These are phyloP conservation scores for Corymbia citriodora DNA, from an alignment of 441 rosid genomes.

Conservation along the genomic window DNA sequence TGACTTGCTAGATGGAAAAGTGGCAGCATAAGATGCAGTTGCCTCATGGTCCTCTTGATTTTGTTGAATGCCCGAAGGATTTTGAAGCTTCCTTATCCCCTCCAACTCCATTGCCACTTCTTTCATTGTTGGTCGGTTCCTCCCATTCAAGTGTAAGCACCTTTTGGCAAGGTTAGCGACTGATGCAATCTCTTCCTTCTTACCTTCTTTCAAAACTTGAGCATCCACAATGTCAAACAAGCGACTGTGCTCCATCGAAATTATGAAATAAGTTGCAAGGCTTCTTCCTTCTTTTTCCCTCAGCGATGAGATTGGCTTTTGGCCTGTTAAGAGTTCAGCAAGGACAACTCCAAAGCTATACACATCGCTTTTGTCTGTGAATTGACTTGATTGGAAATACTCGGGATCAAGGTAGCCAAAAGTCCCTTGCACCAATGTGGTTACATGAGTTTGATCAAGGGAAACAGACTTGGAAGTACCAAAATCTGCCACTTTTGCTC, in stretches of 20 bases:
- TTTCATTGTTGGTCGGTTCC: too few species aligned
- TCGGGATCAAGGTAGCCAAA: not conserved
- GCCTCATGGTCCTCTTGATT: not conserved
- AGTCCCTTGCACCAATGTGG: not conserved
- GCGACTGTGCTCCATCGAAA: not conserved
- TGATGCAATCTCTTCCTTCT: too few species aligned
- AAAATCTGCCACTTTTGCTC: not conserved
- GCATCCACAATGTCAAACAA: not conserved
- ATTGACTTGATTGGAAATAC: not conserved
- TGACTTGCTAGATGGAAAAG: not conserved
- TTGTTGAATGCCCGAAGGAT: too few species aligned
- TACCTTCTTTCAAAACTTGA: not conserved
- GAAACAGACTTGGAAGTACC: not conserved
- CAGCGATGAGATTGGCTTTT: not conserved
- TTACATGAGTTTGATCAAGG: not conserved
- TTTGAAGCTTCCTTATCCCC: too few species aligned
- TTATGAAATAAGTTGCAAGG: not conserved
- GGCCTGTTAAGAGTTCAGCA: not conserved
- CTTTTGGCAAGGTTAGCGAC: too few species aligned
- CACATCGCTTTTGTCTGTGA: not conserved
- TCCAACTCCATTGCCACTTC: too few species aligned
- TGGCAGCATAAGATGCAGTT: too few species aligned
- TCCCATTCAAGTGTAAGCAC: too few species aligned
- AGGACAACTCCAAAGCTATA: not conserved
- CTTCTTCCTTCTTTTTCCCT: not conserved